Conservation (phyloP, 352 stramenopile species). For the Pythium apleroticum region DNA sequence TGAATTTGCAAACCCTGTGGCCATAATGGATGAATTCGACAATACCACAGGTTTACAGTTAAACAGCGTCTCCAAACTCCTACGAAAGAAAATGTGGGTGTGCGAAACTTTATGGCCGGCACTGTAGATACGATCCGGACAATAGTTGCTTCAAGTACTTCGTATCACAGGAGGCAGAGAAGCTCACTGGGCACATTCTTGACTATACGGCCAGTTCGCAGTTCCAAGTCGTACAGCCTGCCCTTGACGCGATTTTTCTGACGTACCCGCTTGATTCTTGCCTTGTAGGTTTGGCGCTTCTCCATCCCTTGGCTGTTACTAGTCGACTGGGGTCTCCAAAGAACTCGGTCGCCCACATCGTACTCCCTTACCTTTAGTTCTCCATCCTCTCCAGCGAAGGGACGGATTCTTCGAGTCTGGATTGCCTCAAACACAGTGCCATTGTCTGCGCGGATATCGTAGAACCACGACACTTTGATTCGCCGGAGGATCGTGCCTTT, state of each 20-base stretch:
- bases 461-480: conserved; percentile 51
- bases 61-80: too few species aligned
- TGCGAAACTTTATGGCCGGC: too few species aligned
- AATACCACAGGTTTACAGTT: too few species aligned
- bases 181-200: conserved; percentile 33
- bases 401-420: conserved; percentile 42
- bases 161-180: too few species aligned
- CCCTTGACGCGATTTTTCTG: neutral
- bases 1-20: neutral
- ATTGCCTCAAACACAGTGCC: conserved; percentile 47
- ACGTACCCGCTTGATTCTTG: conserved; percentile 1
- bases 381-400: conserved; percentile 24
- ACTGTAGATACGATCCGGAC: too few species aligned
- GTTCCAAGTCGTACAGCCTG: conserved; percentile 36
- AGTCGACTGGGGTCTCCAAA: conserved; percentile 10
- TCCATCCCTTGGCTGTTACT: neutral
- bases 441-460: conserved; percentile 51
- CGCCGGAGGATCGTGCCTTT: conserved; percentile 38
- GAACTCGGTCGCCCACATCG: conserved; percentile 12
- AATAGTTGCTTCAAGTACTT: too few species aligned
- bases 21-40: neutral
- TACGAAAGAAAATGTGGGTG: too few species aligned
- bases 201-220: conserved; percentile 43
- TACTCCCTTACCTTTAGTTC: conserved; percentile 14
- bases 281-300: conserved; percentile 12